Conservation (phyloP, 306 rosid genomes). For the Acacia crassicarpa region DNA sequence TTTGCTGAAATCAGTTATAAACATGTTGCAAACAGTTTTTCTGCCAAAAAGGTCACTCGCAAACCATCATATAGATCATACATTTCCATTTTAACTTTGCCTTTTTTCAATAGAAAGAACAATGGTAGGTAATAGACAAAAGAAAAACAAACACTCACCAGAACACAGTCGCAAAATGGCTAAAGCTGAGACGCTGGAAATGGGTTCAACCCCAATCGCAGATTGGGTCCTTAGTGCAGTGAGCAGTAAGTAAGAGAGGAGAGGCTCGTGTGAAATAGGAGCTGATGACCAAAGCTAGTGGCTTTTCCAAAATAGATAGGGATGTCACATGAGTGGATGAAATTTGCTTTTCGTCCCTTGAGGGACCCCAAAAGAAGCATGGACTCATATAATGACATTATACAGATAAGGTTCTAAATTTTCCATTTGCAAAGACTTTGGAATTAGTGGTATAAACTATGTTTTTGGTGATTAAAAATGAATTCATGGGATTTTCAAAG, state of each 20-base stretch:
- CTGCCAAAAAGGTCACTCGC: background rate
- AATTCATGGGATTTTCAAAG: background rate
- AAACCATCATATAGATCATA: background rate
- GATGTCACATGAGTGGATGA: background rate
- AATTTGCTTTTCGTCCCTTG: constrained; percentile 4
- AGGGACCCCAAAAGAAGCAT: constrained; percentile 2
- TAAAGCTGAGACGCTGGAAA: background rate
- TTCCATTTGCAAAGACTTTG: background rate
- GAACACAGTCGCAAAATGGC: constrained; percentile 9
- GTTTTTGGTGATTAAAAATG: background rate
- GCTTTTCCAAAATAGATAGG: background rate
- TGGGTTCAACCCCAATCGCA: background rate
- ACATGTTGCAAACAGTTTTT: background rate
- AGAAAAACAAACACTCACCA: background rate
- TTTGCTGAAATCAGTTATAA: background rate
- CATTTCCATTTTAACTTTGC: background rate
- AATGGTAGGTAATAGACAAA: background rate
- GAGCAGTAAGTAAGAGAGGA: background rate
- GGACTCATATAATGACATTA: background rate
- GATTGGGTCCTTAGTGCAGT: background rate
- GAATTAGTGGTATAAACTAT: background rate
- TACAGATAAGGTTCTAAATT: background rate
- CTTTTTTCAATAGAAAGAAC: background rate
- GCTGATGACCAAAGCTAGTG: background rate
- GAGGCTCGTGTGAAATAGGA: background rate